Evolutionary conservation across 2,329 filamentous ascomycete species (phyloP).

Genomic region (Remersonia thermophila): DNA sequence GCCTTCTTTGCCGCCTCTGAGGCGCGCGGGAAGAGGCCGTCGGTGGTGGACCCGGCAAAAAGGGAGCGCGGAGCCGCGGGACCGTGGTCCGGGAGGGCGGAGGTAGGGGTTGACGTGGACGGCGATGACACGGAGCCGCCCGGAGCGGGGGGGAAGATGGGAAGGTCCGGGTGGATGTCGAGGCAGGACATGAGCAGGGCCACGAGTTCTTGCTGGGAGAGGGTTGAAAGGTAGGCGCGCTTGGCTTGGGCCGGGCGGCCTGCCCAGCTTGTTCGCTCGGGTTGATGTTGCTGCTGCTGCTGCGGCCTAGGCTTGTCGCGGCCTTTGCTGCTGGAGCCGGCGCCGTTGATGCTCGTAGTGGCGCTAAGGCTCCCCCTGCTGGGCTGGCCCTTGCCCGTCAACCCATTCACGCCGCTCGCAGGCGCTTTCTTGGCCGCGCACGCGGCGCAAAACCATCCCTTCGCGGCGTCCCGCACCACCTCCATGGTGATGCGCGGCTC

Average conservation of each 20-base stretch:
- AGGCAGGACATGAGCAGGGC: conserved; percentile 51
- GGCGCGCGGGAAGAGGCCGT: conserved; percentile 22
- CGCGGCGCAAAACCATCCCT: conserved; percentile 58
- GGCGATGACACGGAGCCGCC: too few relatives aligned
- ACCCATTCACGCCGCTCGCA: conserved; percentile 26
- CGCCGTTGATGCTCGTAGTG: neutral
- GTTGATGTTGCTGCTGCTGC: neutral
- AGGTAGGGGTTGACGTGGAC: too few relatives aligned
- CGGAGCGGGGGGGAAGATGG: conserved; percentile 38
- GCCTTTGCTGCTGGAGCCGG: too few relatives aligned
- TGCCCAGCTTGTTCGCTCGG: conserved; percentile 24
- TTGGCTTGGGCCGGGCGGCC: conserved; percentile 35
- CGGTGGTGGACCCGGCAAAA: conserved; percentile 19
- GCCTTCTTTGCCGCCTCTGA: neutral
- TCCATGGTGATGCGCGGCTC: conserved; percentile 60
- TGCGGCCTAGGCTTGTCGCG: neutral
- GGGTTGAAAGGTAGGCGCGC: conserved; percentile 47
- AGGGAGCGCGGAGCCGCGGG: conserved; percentile 15
- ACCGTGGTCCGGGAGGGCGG: too few relatives aligned
- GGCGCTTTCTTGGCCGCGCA: conserved; percentile 40
- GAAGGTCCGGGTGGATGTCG: conserved; percentile 49
- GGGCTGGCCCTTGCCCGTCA: conserved; percentile 20
- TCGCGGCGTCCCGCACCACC: conserved; percentile 51
- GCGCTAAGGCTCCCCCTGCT: conserved; percentile 1
- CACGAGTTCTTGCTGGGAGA: conserved; percentile 50